Evolutionary conservation across 768 basidiomycete species (phyloP).

Genomic region (Auricularia sp.): DNA sequence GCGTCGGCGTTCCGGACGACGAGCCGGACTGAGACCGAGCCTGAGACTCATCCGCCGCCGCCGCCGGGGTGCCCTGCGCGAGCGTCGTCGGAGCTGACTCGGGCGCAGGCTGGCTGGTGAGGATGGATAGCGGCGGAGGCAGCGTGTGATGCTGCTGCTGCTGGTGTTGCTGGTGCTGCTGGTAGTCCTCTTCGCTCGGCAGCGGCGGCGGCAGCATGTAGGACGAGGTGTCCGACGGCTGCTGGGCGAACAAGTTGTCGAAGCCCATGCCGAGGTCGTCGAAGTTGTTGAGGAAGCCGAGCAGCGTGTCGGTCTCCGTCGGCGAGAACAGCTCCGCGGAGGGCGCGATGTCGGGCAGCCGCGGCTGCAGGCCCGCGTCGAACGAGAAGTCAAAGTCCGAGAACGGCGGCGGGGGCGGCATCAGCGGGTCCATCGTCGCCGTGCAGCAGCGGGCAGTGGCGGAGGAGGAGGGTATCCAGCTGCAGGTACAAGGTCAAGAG

Average conservation of each 20-base stretch:
- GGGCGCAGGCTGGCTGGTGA: no score
- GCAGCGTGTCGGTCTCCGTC: conserved; percentile 65
- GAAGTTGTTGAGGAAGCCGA: conserved; percentile 78
- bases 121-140: no score
- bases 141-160: no score
- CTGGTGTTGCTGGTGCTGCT: no score
- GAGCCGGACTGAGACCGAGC: conserved; percentile 8
- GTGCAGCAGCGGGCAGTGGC: background rate
- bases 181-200: no score
- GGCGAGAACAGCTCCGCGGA: conserved; percentile 53
- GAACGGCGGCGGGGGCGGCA: conserved; percentile 6
- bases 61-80: no score
- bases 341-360: background rate
- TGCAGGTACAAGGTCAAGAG: background rate
- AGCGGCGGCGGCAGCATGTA: background rate
- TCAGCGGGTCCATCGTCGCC: background rate
- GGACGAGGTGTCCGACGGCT: background rate
- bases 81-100: no score
- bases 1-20: conserved; percentile 9
- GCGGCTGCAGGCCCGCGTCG: conserved; percentile 1
- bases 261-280: conserved; percentile 13
- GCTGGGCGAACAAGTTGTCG: background rate
- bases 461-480: background rate
- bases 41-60: background rate
- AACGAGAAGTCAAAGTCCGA: conserved; percentile 5